Evolutionary conservation across 2,329 filamentous ascomycete genomes (phyloP).

Genomic region (Clarireedia hainanense): DNA sequence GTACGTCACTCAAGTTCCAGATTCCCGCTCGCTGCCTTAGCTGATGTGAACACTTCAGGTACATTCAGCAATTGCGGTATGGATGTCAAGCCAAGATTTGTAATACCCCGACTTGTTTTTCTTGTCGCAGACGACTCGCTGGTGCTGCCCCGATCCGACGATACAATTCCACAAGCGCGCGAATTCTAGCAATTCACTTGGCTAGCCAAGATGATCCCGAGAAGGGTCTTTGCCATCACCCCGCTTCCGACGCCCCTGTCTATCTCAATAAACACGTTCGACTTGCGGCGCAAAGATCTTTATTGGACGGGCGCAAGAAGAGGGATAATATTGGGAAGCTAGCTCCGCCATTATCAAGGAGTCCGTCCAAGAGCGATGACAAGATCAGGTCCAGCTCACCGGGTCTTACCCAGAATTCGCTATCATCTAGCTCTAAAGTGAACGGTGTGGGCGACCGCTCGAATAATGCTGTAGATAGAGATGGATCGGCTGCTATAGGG

Average conservation of each 20-base stretch:
- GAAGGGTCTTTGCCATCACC: constrained; percentile 52
- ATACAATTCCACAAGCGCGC: constrained; percentile 74
- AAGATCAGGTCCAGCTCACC: background rate
- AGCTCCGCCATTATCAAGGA: background rate
- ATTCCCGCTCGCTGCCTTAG: constrained; percentile 1
- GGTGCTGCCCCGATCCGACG: constrained; percentile 63
- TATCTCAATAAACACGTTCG: constrained; percentile 2
- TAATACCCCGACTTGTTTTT: constrained; percentile 71
- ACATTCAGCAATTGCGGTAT: constrained; percentile 71
- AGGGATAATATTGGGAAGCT: background rate
- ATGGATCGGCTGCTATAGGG: background rate
- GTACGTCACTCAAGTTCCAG: constrained; percentile 24
- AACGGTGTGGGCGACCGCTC: background rate
- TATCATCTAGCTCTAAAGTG: background rate
- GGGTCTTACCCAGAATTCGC: background rate
- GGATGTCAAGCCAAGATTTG: constrained; percentile 67
- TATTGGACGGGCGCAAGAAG: background rate
- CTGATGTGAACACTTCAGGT: constrained; percentile 41
- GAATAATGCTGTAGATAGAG: background rate
- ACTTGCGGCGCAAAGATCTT: background rate
- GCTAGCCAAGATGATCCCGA: constrained; percentile 74
- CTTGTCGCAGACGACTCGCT: constrained; percentile 60
- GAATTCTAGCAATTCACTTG: constrained; percentile 71
- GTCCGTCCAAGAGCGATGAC: background rate
- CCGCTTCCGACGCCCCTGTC: constrained; percentile 10